These are phyloP conservation scores for Monosporascus sp. DNA, from an alignment of 2,329 filamentous ascomycete species.

Conservation along the genomic window DNA sequence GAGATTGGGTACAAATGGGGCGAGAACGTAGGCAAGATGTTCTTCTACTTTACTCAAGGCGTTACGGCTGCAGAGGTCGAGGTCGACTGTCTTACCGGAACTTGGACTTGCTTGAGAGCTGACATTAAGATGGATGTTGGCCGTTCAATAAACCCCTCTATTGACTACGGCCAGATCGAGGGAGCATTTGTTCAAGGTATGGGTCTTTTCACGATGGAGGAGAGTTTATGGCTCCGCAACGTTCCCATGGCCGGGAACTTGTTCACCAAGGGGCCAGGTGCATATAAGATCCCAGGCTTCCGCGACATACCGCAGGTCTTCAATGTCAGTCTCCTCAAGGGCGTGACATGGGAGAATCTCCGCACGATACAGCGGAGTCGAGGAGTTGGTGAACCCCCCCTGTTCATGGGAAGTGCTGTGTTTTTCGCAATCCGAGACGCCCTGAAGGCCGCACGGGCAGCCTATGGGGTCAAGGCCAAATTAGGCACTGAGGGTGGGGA, in stretches of 20 bases:
- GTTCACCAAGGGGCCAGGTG: constrained; percentile 63
- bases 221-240: constrained; percentile 56
- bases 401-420: constrained; percentile 79
- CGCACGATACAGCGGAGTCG: constrained; percentile 78
- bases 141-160: constrained; percentile 62
- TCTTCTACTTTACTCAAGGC: constrained; percentile 98
- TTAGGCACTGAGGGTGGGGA: constrained; percentile 36
- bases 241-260: constrained; percentile 56
- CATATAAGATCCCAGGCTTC: constrained; percentile 89
- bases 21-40: constrained; percentile 89
- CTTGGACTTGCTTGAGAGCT: constrained; percentile 83
- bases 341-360: constrained; percentile 81
- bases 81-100: constrained; percentile 86
- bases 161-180: constrained; percentile 69
- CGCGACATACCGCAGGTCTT: constrained; percentile 83
- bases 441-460: constrained; percentile 66
- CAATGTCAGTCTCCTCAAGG: constrained; percentile 81
- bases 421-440: constrained; percentile 89
- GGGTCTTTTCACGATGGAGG: constrained; percentile 66
- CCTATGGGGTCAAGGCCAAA: constrained; percentile 60
- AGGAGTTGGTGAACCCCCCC: constrained; percentile 69
- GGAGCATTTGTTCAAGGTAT: constrained; percentile 67
- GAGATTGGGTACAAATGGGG: constrained; percentile 96
- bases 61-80: constrained; percentile 90
- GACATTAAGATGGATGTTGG: constrained; percentile 98